These are phyloP conservation scores for Paramecium bursaria DNA, from an alignment of 73 alveolate species.

Conservation along the genomic window DNA sequence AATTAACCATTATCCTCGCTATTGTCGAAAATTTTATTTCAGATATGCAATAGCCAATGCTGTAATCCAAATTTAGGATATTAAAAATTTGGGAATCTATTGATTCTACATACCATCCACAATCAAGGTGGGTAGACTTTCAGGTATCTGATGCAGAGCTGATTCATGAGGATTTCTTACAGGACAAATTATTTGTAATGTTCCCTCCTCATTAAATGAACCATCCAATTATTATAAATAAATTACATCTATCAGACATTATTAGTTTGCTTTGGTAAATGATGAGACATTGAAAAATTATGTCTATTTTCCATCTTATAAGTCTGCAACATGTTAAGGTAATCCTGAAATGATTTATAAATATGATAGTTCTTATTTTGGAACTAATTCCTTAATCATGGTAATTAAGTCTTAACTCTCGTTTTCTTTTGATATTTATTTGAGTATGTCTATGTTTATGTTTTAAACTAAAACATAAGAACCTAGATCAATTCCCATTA, in stretches of 20 bases:
- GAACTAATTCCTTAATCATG: too few relatives aligned
- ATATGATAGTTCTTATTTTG: too few relatives aligned
- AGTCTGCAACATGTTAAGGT: too few relatives aligned
- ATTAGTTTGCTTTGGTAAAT: conserved; percentile 25
- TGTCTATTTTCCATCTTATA: too few relatives aligned
- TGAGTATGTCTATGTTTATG: too few relatives aligned
- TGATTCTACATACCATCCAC: conserved; percentile 25
- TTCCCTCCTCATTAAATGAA: neutral
- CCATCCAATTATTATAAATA: conserved; percentile 31
- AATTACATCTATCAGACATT: conserved; percentile 2
- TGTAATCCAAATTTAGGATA: conserved; percentile 14
- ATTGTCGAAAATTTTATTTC: neutral
- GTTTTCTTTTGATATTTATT: too few relatives aligned
- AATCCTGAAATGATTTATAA: too few relatives aligned
- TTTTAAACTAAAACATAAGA: too few relatives aligned
- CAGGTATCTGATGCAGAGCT: neutral
- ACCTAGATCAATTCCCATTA: too few relatives aligned
- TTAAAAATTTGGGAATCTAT: conserved; percentile 17
- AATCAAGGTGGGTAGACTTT: neutral
- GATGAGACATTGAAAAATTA: too few relatives aligned
- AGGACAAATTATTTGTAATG: conserved; percentile 8
- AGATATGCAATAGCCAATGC: conserved; percentile 41
- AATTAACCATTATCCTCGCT: conserved; percentile 36
- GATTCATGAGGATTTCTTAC: neutral
- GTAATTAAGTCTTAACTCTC: too few relatives aligned